phyloP scores from a whole-genome alignment of 495 filamentous ascomycete genomes.

The Massariosphaeria phaeospora region DNA sequence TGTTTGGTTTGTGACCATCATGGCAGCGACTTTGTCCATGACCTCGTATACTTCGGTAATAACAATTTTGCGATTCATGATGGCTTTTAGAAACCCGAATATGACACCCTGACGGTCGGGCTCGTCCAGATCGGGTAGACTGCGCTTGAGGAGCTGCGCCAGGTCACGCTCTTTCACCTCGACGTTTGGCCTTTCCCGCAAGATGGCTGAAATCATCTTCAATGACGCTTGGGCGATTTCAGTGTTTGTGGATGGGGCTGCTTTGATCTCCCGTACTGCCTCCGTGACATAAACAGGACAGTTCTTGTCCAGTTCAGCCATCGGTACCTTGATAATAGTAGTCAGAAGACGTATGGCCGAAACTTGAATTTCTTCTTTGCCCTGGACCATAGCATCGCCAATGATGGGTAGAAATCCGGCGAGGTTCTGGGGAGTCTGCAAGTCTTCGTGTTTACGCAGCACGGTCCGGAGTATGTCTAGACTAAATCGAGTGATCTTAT shows the following conservation, averaged over 20 bases:
- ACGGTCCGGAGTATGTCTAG: constrained; percentile 78
- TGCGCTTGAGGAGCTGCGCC: constrained; percentile 73
- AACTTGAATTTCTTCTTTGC: constrained; percentile 84
- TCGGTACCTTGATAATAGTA: constrained; percentile 76
- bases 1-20: constrained; percentile 96
- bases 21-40: constrained; percentile 76
- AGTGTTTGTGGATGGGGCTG: constrained; percentile 66
- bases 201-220: constrained; percentile 78
- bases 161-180: constrained; percentile 74
- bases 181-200: constrained; percentile 71
- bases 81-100: constrained; percentile 85
- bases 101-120: constrained; percentile 84
- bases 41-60: constrained; percentile 87
- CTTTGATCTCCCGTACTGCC: constrained; percentile 72
- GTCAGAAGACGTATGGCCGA: constrained; percentile 77
- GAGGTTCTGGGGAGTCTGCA: constrained; percentile 73
- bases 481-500: constrained; percentile 81
- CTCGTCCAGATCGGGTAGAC: constrained; percentile 87
- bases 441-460: constrained; percentile 70
- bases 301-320: constrained; percentile 64
- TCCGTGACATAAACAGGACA: constrained; percentile 74
- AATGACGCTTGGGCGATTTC: constrained; percentile 80
- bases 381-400: constrained; percentile 74
- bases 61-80: constrained; percentile 77
- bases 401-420: constrained; percentile 81